These are phyloP conservation scores for Prototheca wickerhamii DNA, from an alignment of 163 green algal species.

Conservation along the genomic window DNA sequence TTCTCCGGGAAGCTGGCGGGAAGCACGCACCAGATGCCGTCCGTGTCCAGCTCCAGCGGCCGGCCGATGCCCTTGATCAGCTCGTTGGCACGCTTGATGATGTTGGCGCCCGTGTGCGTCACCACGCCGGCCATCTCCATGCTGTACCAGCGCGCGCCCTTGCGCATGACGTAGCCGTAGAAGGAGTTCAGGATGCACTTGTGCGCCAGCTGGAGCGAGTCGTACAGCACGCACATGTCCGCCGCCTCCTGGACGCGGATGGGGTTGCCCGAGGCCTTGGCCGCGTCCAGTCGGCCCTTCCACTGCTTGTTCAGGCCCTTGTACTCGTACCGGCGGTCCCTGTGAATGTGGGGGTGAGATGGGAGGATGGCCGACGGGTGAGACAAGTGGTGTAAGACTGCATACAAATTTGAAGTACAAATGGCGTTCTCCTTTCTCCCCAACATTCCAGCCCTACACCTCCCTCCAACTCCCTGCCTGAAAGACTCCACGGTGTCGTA, in stretches of 20 bases:
- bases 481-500: slow-evolving; percentile 74
- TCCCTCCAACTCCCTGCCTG: slow-evolving; percentile 8
- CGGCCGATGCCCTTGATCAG: slow-evolving; percentile 79
- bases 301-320: slow-evolving; percentile 95
- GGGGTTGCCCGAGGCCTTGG: slow-evolving; percentile 58
- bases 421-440: slow-evolving; percentile 15
- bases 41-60: slow-evolving; percentile 94
- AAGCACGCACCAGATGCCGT: slow-evolving; percentile 97
- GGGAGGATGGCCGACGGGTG: not conserved
- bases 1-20: slow-evolving; percentile 91
- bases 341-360: slow-evolving; percentile 38
- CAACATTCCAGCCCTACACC: slow-evolving; percentile 8
- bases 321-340: slow-evolving; percentile 97
- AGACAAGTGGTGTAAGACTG: not conserved
- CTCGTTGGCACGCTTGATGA: slow-evolving; percentile 77
- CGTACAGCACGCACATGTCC: slow-evolving; percentile 90
- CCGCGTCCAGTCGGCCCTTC: slow-evolving; percentile 84
- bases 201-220: slow-evolving; percentile 95
- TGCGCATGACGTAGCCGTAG: slow-evolving; percentile 92
- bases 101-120: slow-evolving; percentile 92
- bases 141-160: slow-evolving; percentile 66
- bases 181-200: slow-evolving; percentile 99
- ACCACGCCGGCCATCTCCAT: slow-evolving; percentile 99
- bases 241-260: slow-evolving; percentile 62
- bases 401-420: not conserved